phyloP scores from a whole-genome alignment of 2,329 filamentous ascomycete species.

The Fusarium irregulare region DNA sequence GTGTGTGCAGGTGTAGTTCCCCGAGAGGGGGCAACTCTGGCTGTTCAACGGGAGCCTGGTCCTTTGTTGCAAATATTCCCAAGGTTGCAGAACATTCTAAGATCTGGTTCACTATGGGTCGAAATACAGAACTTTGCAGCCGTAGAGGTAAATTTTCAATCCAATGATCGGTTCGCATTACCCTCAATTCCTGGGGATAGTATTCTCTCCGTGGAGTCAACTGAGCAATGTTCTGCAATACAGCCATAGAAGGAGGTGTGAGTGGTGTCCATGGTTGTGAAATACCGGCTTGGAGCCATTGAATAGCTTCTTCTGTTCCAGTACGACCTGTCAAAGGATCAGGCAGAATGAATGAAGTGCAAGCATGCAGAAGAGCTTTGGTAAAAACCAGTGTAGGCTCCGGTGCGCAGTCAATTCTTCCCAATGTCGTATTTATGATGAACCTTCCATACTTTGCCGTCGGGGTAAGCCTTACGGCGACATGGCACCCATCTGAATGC shows the following conservation, averaged over 20 bases:
- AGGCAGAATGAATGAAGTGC: slow-evolving; percentile 66
- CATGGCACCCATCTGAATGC: slow-evolving; percentile 34
- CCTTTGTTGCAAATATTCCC: slow-evolving; percentile 37
- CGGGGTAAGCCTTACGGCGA: slow-evolving; percentile 46
- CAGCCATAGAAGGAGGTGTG: neutral
- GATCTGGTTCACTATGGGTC: slow-evolving; percentile 48
- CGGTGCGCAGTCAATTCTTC: slow-evolving; percentile 66
- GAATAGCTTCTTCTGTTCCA: slow-evolving; percentile 69
- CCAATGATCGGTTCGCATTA: slow-evolving; percentile 52
- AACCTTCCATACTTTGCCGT: slow-evolving; percentile 60
- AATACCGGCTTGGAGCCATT: slow-evolving; percentile 60
- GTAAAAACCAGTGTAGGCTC: slow-evolving; percentile 66
- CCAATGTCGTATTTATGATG: slow-evolving; percentile 64
- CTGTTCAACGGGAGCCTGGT: slow-evolving; percentile 9
- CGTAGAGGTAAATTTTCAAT: slow-evolving; percentile 41
- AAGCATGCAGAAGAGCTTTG: slow-evolving; percentile 69
- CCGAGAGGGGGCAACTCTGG: slow-evolving; percentile 18
- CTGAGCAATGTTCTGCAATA: slow-evolving; percentile 24
- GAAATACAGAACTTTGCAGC: slow-evolving; percentile 53
- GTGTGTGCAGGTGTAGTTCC: slow-evolving; percentile 33
- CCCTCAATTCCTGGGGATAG: slow-evolving; percentile 51
- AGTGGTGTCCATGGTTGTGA: slow-evolving; percentile 62
- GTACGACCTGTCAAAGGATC: slow-evolving; percentile 69
- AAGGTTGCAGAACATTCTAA: slow-evolving; percentile 46
- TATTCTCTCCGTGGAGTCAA: slow-evolving; percentile 51